Evolutionary conservation across 75 land plant species (phyloP), one percentile per base, ranked within the genome.

Genomic region (Pseudotsuga menziesii): DNA sequence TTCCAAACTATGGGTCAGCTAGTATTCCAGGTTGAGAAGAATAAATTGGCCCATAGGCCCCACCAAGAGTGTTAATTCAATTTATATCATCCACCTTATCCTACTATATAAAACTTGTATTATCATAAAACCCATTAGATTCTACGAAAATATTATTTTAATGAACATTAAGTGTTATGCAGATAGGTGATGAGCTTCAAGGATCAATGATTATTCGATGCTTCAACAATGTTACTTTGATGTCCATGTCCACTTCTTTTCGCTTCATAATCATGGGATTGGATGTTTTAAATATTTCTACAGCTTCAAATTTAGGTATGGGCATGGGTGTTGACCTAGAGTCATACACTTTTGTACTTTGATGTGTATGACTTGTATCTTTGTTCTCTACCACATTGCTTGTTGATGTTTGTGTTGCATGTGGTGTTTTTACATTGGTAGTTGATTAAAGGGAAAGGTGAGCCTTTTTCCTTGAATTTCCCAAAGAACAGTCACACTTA

Each of bases 241-340:
- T 56, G 63, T 91, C 98, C 83, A 87, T 90, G 8, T 92, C 98
- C 12, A 73, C 73, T 6, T 80, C 62, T 74, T 96, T 96, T 67
- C 98, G 62, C 75, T 96, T 96, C 77, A 88, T 75, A 60, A 92
- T 88, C 82, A 90, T 36, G 15, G 75, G 41, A 32, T 86, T 86
- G 14, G 91, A 89, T 73, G 84, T 83, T 79, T 87, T 87, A 17
- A 61, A 39, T 56, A 83, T 80, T 7, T 87, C 90, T 39, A 62
- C 2, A 22, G 48, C 20, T 71, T 88, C 91, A 20, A 32, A 12
- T 64, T 64, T 76, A 19, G 81, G 25, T 26, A 74, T 88, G 44
- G 35, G 1, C 14, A 23, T 0, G 41, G 80, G 48, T 3, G 75
- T 77, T 26, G 72, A 20, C 23, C 76, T 57, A 74, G 64, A 4